Percentiles rank a stretch among this genome's conserved stretches.
These are phyloP conservation scores for Colletotrichum chlorophyti DNA, from an alignment of 2,329 filamentous ascomycete species.

Conservation along the genomic window DNA sequence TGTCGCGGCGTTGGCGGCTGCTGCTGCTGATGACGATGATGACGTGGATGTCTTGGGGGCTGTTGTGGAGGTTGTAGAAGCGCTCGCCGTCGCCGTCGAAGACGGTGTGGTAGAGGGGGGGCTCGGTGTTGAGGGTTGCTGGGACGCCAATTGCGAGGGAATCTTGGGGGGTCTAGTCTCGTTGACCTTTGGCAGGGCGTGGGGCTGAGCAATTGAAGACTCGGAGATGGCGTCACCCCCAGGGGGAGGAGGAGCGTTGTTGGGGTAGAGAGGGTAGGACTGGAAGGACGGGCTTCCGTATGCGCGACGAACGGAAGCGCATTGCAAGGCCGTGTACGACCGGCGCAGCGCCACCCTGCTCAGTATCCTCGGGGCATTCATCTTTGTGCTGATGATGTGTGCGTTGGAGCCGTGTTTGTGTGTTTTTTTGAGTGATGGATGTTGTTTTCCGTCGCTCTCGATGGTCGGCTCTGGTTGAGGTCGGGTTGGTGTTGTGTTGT, in stretches of 20 bases:
- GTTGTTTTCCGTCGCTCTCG: too few species aligned
- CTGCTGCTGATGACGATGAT: not conserved
- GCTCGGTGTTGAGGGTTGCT: conserved; percentile 5
- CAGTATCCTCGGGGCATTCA: conserved; percentile 29
- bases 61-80: conserved; percentile 20
- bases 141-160: conserved; percentile 28
- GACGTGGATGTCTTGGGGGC: not conserved
- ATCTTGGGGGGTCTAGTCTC: conserved; percentile 56
- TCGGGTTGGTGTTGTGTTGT: not conserved
- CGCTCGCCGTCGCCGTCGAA: conserved; percentile 22
- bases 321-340: conserved; percentile 22
- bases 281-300: conserved; percentile 49
- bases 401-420: not conserved
- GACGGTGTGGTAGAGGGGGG: conserved; percentile 26
- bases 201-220: conserved; percentile 54
- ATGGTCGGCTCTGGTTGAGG: not conserved
- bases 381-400: not conserved
- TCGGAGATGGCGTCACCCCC: conserved; percentile 52
- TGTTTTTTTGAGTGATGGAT: not conserved
- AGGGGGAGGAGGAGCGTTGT: conserved; percentile 44
- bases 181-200: conserved; percentile 55
- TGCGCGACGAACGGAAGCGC: conserved; percentile 18
- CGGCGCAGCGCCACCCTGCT: conserved; percentile 26
- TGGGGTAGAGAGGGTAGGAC: conserved; percentile 56
- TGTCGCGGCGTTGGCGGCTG: not conserved